A percentile compares a stretch with the other conserved stretches of the same genome.
These are phyloP conservation scores for Suillus spraguei DNA, from an alignment of 768 basidiomycete genomes.

Conservation along the genomic window DNA sequence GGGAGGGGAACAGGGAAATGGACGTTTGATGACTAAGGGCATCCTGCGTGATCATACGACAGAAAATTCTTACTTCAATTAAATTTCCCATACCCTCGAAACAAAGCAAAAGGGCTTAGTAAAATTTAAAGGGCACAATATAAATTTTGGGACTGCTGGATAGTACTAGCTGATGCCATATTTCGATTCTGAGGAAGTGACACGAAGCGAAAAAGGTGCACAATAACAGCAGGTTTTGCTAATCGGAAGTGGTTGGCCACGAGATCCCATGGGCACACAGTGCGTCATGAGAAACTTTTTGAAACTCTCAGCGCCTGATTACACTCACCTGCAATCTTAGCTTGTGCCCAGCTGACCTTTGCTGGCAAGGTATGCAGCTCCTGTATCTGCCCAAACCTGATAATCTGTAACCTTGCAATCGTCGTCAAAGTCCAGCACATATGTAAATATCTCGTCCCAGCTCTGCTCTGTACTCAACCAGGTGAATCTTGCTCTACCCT, in stretches of 20 bases:
- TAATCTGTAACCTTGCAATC: constrained; percentile 56
- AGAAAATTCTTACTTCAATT: too few species aligned
- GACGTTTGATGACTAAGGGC: too few species aligned
- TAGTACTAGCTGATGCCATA: neutral
- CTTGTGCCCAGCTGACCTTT: constrained; percentile 40
- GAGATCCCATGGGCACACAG: neutral
- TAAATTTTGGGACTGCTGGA: too few species aligned
- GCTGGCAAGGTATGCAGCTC: constrained; percentile 61
- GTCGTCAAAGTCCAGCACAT: constrained; percentile 62
- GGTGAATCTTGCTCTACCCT: constrained; percentile 56
- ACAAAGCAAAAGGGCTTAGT: neutral
- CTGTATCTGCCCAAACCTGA: constrained; percentile 73
- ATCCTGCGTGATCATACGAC: too few species aligned
- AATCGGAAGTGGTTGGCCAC: too few species aligned
- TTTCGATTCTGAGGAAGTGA: neutral
- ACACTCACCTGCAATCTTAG: constrained; percentile 12
- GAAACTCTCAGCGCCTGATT: neutral
- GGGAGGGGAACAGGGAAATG: too few species aligned
- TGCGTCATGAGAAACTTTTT: neutral
- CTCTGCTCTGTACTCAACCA: constrained; percentile 54
- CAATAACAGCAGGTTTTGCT: constrained; percentile 5
- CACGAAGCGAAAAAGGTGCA: neutral
- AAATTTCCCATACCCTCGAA: too few species aligned
- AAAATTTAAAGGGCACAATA: neutral
- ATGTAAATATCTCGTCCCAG: constrained; percentile 66